Evolutionary conservation across 805 yeast genomes (phyloP), one percentile per base, ranked within the genome.

Genomic region (Wickerhamomyces tratensis): DNA sequence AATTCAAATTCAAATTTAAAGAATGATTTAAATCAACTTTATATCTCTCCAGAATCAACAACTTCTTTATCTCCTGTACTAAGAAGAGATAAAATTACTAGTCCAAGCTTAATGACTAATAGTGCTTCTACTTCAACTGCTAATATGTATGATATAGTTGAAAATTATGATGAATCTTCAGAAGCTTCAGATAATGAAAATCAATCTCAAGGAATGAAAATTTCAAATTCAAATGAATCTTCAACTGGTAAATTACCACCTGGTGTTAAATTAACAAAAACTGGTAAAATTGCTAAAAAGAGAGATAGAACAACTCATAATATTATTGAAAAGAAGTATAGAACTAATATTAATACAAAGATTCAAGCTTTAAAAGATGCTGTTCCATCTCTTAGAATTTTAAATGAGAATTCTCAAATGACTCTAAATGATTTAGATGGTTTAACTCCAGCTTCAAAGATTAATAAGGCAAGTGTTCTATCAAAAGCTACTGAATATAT

Each of bases 401-500:
- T 81, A 7, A 67, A 77, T 13, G 70, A 65, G 30, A 77, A 76
- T 38, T 61, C 67, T 14, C 69, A 66, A 5, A 69, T 62, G 12
- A 49, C 58, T 6, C 44, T 57, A n/a, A 71, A 68, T 40, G 80
- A 77, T 42, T 63, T 83, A 25, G 93, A 84, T 48, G 94, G 93
- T 4, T 67, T 84, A 33, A 71, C 80, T 25, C 93, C 93, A 0
- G 88, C 89, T 9, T 62, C 75, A 33, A 83, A 83, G 56, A 65
- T 86, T 43, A 84, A 83, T 59, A 85, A 85, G 60, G 93, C 91
- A 12, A 81, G 82, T 29, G 82, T 85, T 12, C 64, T 85, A 41
- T 70, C 86, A 35, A 85, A 85, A 54, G 86, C 89, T 8, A 79
- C 86, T 1, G 94, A 85, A 61, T 86, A 86, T 58, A 85, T 85